Percentiles rank a stretch among this genome's conserved stretches.
These are phyloP conservation scores for Calonectria leucothoes DNA, from an alignment of 2,329 filamentous ascomycete genomes.

Conservation along the genomic window DNA sequence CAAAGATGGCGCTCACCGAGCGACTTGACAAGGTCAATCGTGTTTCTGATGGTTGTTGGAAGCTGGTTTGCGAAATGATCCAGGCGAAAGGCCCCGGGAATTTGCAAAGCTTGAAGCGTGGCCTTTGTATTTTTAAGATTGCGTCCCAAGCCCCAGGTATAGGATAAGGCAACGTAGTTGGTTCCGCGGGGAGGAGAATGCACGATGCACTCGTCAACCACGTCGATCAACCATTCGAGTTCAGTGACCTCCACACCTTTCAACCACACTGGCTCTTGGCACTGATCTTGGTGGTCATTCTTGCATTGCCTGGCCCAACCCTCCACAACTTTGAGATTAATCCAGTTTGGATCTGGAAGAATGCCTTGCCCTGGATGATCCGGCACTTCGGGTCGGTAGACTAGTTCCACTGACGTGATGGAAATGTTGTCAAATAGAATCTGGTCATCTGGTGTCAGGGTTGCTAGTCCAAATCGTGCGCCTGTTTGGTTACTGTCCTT, in stretches of 20 bases:
- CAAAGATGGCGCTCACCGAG: constrained; percentile 23
- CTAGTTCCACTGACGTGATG: constrained; percentile 19
- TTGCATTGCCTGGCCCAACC: constrained; percentile 14
- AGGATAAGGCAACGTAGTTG: constrained; percentile 21
- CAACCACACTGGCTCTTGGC: constrained; percentile 22
- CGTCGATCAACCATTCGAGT: constrained; percentile 22
- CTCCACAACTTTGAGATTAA: constrained; percentile 9
- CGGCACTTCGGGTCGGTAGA: neutral
- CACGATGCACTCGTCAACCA: constrained; percentile 19
- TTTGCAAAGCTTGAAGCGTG: neutral
- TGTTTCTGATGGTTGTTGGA: constrained; percentile 20
- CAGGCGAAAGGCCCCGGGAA: neutral
- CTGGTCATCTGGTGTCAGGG: neutral
- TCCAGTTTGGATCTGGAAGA: constrained; percentile 16
- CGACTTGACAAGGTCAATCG: constrained; percentile 10
- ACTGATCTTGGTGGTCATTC: constrained; percentile 2
- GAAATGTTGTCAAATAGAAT: constrained; percentile 25
- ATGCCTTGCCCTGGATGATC: constrained; percentile 11
- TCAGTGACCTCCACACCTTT: constrained; percentile 15
- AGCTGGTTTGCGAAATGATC: constrained; percentile 18
- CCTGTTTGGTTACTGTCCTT: constrained; percentile 19
- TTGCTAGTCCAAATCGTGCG: constrained; percentile 13
- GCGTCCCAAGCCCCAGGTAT: constrained; percentile 21
- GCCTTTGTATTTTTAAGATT: constrained; percentile 22
- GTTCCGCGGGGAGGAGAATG: neutral